Evolutionary conservation across 371 early-diverging fungal genomes (phyloP), one percentile per base, ranked within the genome.

Genomic region (Syncephalis plumigaleata): DNA sequence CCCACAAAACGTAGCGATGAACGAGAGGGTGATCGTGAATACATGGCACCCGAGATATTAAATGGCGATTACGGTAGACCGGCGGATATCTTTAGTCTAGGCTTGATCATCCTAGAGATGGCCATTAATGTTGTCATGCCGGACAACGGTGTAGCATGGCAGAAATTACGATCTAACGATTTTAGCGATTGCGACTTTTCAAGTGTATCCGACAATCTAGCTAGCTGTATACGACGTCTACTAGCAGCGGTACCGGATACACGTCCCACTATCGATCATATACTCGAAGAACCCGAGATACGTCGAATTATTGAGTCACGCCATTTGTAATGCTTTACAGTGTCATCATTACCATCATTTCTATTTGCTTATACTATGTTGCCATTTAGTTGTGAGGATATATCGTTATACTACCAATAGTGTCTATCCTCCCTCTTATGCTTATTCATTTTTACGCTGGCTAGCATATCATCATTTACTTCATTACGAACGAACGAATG

Each of bases 21-120:
- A 45, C 67, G 72, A 20, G 98, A 98, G 61, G 98, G 98, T 1
- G 98, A 98, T 66, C 77, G 92, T 52, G 70, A 71, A 31, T 98
- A 98, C 51, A 77, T 98, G 71, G 95, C 97, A 1, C 91, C 90
- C 1, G 98, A 98, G 60, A 60, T 93, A 16, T 58, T 96, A 44
- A 53, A 67, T 39, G 86, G 84, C 45, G 55, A 62, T 8, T 88
- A 79, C 60, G 74, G 76, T 54, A 76, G 75, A 38, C 70, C 84
- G 1, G 90, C 88, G 1, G 98, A 98, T 55, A 69, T 98, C 18
- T 98, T 90, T 61, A 83, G 94, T 60, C 67, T 95, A 7, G 98
- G 98, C 2, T 61, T 96, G 52, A 81, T 92, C 36, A 59, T 87
- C 43, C 72, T 95, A 9, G 97, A 96, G 59, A 71, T 92, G 45